These are phyloP conservation scores for Chimonanthus salicifolius DNA, from an alignment of 164 flowering plant species.

Conservation along the genomic window DNA sequence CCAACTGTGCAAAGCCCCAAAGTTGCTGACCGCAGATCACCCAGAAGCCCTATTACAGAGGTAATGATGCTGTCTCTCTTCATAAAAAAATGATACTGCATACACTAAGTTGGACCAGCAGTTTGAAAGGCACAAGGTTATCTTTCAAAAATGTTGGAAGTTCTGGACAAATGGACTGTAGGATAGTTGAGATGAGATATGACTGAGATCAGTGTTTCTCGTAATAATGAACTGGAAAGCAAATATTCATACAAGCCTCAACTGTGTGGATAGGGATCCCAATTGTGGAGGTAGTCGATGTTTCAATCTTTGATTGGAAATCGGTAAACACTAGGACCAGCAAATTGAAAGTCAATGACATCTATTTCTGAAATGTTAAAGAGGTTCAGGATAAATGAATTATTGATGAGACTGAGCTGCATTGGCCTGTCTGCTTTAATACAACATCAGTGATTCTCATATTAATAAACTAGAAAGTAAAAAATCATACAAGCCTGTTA, in stretches of 20 bases:
- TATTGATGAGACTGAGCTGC: neutral
- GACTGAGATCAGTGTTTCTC: no score
- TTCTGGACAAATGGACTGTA: no score
- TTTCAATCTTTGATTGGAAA: neutral
- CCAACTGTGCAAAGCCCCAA: slow-evolving; percentile 74
- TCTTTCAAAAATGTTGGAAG: no score
- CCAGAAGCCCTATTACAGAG: slow-evolving; percentile 73
- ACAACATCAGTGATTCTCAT: neutral
- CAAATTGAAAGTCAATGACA: no score
- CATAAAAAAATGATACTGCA: no score
- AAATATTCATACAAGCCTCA: no score
- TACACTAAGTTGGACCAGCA: no score
- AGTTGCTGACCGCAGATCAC: slow-evolving; percentile 61
- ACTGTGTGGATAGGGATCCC: slow-evolving; percentile 18
- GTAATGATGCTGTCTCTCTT: slow-evolving; percentile 23
- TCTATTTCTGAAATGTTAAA: no score
- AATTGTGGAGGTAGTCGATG: slow-evolving; percentile 36
- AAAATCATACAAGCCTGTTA: neutral
- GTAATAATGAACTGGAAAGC: no score
- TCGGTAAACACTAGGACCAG: no score
- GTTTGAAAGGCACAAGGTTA: no score
- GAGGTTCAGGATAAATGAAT: neutral
- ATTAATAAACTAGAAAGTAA: neutral
- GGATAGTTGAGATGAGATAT: no score
- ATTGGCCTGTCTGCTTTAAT: neutral